Evolutionary conservation across 305 asterid species (phyloP), one percentile per base, ranked within the genome.

Genomic region (Vinca major): DNA sequence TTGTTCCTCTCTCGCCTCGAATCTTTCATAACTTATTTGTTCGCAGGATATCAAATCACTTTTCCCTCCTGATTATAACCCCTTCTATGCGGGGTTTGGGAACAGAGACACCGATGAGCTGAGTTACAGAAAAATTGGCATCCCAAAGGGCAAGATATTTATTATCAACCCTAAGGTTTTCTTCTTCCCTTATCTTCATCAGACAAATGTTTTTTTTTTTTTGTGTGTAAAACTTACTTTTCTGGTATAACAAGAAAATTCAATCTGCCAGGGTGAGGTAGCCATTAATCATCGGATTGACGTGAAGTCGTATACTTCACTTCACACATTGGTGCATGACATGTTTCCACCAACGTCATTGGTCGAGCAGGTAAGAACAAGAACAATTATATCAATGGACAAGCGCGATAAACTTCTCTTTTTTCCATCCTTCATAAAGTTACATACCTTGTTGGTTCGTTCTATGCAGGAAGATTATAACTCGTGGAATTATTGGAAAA

Each of bases 101-200:
- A 94, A 94, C 75, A 79, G 99, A 81, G 98, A 89, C 80, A 94
- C 98, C 0, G 98, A 94, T 70, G 96, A 94, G 85, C 91, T 94
- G 69, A 94, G 98, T 82, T 94, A 94, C 80, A 88, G 95, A 66
- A 91, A 88, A 86, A 91, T 91, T 52, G 99, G 98, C 73, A 94
- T 94, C 44, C 99, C 99, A 0, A 89, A 91, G 91, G 98, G 99
- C 72, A 94, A 91, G 73, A 94, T 94, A 76, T 91, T 94, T 66
- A 94, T 94, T 67, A 94, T 94, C 74, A 94, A 94, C 79, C 99
- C 99, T 8, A 94, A 91, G 98, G 98, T 89, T 75, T 5, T 19
- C 63, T 51, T 54, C 67, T n/a, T 53, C 62, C 67, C 14, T 53
- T 37, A 43, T 56, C 14, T 26, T 37, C 55, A 45, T 14, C 63